phyloP scores from a whole-genome alignment of 164 flowering plant genomes.

The Tinospora cordifolia region DNA sequence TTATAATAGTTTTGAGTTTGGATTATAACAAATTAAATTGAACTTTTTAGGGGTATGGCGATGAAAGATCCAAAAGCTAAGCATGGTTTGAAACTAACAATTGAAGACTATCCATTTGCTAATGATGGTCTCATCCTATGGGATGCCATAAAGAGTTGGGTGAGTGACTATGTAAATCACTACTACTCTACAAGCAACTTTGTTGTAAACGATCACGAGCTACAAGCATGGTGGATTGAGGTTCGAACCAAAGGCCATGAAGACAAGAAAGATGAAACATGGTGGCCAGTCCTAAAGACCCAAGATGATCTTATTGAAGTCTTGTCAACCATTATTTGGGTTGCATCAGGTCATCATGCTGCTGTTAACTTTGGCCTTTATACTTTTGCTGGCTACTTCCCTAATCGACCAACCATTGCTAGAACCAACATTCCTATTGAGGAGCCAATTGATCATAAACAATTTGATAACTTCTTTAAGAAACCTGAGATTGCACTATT shows the following conservation, averaged over 20 bases:
- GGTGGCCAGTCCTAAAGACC: slow-evolving; percentile 76
- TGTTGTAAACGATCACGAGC: slow-evolving; percentile 48
- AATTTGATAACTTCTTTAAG: slow-evolving; percentile 43
- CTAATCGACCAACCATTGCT: slow-evolving; percentile 78
- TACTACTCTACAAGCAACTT: slow-evolving; percentile 49
- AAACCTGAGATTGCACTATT: slow-evolving; percentile 49
- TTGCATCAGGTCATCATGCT: slow-evolving; percentile 86
- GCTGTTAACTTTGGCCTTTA: slow-evolving; percentile 88
- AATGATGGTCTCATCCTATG: slow-evolving; percentile 58
- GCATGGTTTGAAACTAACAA: slow-evolving; percentile 54
- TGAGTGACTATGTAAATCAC: slow-evolving; percentile 51
- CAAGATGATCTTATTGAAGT: slow-evolving; percentile 38
- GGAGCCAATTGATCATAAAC: slow-evolving; percentile 50
- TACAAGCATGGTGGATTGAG: slow-evolving; percentile 81
- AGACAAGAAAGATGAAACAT: slow-evolving; percentile 56
- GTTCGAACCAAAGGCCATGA: slow-evolving; percentile 66
- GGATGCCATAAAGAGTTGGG: slow-evolving; percentile 81
- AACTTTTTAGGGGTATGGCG: slow-evolving; percentile 59
- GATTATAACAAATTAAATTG: neutral
- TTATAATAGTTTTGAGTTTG: neutral
- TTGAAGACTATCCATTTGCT: slow-evolving; percentile 80
- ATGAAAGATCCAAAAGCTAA: slow-evolving; percentile 42
- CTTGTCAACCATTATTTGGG: slow-evolving; percentile 74
- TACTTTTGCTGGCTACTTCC: slow-evolving; percentile 75
- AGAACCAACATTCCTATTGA: slow-evolving; percentile 61